Base-by-base conservation (phyloP, 345 rosid genomes). In the Passiflora organensis region DNA sequence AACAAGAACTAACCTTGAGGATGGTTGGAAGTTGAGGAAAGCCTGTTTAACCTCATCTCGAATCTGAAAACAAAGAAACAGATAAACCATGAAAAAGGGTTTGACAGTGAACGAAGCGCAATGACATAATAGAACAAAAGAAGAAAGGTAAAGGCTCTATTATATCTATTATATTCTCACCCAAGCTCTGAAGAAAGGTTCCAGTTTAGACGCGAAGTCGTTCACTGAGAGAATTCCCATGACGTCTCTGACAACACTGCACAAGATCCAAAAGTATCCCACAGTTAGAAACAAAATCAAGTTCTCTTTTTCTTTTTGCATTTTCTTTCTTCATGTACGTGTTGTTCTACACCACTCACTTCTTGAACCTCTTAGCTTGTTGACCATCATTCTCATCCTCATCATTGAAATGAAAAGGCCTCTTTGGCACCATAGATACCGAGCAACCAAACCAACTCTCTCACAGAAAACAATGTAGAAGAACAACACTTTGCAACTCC, bases 121-220 rank as follows among this genome's bases (percentile, higher is more conserved):
- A n/a, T n/a, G n/a, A n/a, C n/a, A n/a, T n/a, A n/a, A n/a, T n/a
- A n/a, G n/a, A n/a, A n/a, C n/a, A n/a, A n/a, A n/a, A n/a, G n/a
- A n/a, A n/a, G n/a, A n/a, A n/a, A n/a, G n/a, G n/a, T n/a, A n/a
- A n/a, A n/a, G n/a, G n/a, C n/a, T n/a, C n/a, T n/a, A n/a, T n/a
- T n/a, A n/a, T n/a, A n/a, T n/a, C n/a, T n/a, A n/a, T 34, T 12
- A 1, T 32, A 34, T 16, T 47, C 82, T 55, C 55, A 89, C 97
- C 68, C 63, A 63, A 64, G 16, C 38, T 49, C 84, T 75, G 6
- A 86, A 0, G 25, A 56, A 56, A 25, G 84, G 84, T 72, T 86
- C 90, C 55, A 89, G 55, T 23, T 19, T 44, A 21, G 52, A 32
- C 41, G 48, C 65, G 22, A 78, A 41, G 37, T 71, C 84, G 6